Evolutionary conservation across 2,329 filamentous ascomycete species (phyloP).

Genomic region (Westerdykella sp.): DNA sequence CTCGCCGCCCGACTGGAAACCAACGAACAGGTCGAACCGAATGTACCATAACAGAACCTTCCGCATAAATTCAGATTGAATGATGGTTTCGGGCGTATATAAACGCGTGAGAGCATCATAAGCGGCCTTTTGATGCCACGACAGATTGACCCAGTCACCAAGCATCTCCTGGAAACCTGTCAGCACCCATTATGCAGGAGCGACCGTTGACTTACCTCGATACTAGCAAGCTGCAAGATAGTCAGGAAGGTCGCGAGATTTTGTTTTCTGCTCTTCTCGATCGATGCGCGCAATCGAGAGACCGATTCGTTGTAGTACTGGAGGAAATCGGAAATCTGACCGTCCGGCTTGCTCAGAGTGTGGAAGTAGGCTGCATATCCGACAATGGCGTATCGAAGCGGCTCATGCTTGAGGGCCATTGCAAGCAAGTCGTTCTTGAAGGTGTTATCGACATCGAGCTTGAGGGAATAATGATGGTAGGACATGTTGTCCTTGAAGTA

Average conservation of each 20-base stretch:
- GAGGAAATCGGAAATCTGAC: slow-evolving; percentile 74
- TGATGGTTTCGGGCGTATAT: slow-evolving; percentile 69
- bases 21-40: slow-evolving; percentile 79
- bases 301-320: slow-evolving; percentile 86
- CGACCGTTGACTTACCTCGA: slow-evolving; percentile 60
- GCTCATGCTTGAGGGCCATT: slow-evolving; percentile 68
- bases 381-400: slow-evolving; percentile 77
- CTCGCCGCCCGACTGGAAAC: slow-evolving; percentile 73
- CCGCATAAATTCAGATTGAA: slow-evolving; percentile 63
- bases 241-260: slow-evolving; percentile 72
- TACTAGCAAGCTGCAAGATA: slow-evolving; percentile 84
- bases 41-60: slow-evolving; percentile 83
- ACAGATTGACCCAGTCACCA: slow-evolving; percentile 90
- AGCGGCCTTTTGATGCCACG: slow-evolving; percentile 88
- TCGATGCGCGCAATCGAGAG: slow-evolving; percentile 62
- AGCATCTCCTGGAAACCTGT: slow-evolving; percentile 66
- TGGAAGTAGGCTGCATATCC: slow-evolving; percentile 86
- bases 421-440: slow-evolving; percentile 65
- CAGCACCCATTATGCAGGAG: background rate
- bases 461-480: slow-evolving; percentile 75
- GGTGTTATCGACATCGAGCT: slow-evolving; percentile 65
- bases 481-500: slow-evolving; percentile 75
- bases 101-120: slow-evolving; percentile 71
- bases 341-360: slow-evolving; percentile 62
- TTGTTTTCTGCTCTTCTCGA: slow-evolving; percentile 65